Base-by-base conservation (phyloP, 2,329 filamentous ascomycete genomes). In the Colletotrichum sp. region DNA sequence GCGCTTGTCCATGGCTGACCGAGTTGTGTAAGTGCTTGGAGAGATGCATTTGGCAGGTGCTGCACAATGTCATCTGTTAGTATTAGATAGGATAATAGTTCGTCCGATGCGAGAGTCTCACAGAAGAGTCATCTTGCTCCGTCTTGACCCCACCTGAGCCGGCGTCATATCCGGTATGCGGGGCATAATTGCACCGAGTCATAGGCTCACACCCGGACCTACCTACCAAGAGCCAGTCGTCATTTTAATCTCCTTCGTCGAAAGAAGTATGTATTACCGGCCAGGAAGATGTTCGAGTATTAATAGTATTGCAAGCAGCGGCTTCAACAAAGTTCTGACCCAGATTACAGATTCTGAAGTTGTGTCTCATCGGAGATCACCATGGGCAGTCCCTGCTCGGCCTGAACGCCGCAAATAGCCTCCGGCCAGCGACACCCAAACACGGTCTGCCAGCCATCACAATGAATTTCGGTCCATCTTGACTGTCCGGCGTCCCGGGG, bases 1-100 rank as follows among this genome's bases (percentile, higher is more conserved):
- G 16, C n/a, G 56, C 70, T 64, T 65, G 73, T 75, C 69, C 73
- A 75, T 75, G 12, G 21, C 48, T 18, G 24, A 26, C 21, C 21
- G 32, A 64, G 56, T 48, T 67, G 62, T 71, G 73, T 68, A 69
- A 68, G 58, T 75, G 64, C 34, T 30, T 64, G 21, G 8, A 21
- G 32, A 48, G 64, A 68, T 64, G 43, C 15, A 58, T 58, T 28
- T 36, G 16, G 26, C 18, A 34, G 64, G 26, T 61, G 16, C 32
- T 16, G 58, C 18, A 61, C 13, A 34, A 21, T 34, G 26, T 16
- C 21, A 64, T 16, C 34, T 65, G 66, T 60, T 43, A 43, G 58
- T 64, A 34, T 18, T 32, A 21, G 26, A 36, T 55, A 61, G 72
- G 68, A 74, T 71, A 36, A 74, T 48, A 28, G 72, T 71, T 74